A percentile compares a stretch with the other conserved stretches of the same genome.
Conservation (phyloP, 352 stramenopile species). For the Phytophthora cryptogea region DNA sequence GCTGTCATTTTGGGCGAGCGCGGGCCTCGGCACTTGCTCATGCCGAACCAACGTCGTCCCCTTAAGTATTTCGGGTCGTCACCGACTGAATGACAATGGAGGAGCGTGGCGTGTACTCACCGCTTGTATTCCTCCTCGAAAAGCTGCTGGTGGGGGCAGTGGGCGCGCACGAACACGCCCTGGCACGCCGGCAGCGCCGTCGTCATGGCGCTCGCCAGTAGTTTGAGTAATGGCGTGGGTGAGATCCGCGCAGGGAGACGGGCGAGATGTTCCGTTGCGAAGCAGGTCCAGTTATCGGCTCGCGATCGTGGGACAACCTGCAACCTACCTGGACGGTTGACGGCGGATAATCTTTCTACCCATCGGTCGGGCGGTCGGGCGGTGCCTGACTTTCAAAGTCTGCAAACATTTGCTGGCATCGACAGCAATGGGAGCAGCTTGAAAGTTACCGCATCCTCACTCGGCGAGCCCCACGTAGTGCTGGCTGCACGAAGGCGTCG, state of each 20-base stretch:
- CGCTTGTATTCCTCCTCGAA: constrained; percentile 71
- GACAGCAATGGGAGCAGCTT: too few species aligned
- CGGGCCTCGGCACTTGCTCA: neutral
- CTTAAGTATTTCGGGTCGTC: constrained; percentile 19
- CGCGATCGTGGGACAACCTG: constrained; percentile 24
- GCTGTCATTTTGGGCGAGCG: neutral
- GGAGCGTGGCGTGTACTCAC: too few species aligned
- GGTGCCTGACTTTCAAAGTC: too few species aligned
- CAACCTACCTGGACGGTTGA: constrained; percentile 4
- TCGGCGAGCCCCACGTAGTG: too few species aligned
- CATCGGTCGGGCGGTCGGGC: neutral
- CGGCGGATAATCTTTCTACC: constrained; percentile 6
- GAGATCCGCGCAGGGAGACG: constrained; percentile 15
- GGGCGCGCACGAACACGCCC: constrained; percentile 45
- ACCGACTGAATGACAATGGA: neutral
- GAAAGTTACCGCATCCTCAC: too few species aligned
- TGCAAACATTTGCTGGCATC: neutral
- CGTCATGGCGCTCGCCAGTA: constrained; percentile 13
- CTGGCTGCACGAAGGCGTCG: too few species aligned
- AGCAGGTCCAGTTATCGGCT: neutral
- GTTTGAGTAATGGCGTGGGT: constrained; percentile 18
- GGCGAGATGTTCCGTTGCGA: constrained; percentile 27
- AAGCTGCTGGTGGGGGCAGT: constrained; percentile 46
- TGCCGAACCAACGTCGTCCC: constrained; percentile 10
- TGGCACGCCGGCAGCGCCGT: constrained; percentile 28